Conservation (phyloP, 2,329 filamentous ascomycete species). For the Leptographium lundbergii region DNA sequence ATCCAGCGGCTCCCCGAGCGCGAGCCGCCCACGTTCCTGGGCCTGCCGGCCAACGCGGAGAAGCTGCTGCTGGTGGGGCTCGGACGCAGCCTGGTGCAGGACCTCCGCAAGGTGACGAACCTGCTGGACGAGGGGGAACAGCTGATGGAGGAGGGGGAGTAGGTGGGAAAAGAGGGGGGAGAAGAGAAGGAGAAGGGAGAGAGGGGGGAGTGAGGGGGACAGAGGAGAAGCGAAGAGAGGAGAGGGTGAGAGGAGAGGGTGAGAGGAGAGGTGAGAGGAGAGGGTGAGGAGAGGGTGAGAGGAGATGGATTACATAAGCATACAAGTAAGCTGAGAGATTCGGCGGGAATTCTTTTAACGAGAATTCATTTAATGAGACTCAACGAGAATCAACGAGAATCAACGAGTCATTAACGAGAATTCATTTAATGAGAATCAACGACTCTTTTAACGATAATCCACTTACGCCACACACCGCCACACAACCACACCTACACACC, state of each 20-base stretch:
- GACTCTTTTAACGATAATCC: too few species aligned
- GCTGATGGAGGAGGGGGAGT: conserved; percentile 38
- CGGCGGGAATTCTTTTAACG: too few species aligned
- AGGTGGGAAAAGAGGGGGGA: not conserved
- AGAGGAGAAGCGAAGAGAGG: not conserved
- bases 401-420: too few species aligned
- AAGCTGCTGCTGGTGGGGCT: conserved; percentile 85
- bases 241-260: not conserved
- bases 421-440: too few species aligned
- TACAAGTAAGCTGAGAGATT: too few species aligned
- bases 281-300: not conserved
- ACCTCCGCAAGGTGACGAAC: conserved; percentile 73
- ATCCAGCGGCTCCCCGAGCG: conserved; percentile 85
- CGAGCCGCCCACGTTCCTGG: conserved; percentile 90
- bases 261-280: not conserved
- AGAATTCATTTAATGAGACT: too few species aligned
- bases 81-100: conserved; percentile 70
- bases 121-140: conserved; percentile 91
- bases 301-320: too few species aligned
- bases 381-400: too few species aligned
- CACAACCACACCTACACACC: too few species aligned
- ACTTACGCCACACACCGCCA: too few species aligned
- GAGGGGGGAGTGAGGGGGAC: not conserved
- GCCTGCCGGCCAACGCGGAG: conserved; percentile 89
- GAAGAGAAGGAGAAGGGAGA: not conserved